A percentile compares a stretch with the other conserved stretches of the same genome.
Conservation (phyloP, 306 rosid genomes). For the Calophaca sinica region DNA sequence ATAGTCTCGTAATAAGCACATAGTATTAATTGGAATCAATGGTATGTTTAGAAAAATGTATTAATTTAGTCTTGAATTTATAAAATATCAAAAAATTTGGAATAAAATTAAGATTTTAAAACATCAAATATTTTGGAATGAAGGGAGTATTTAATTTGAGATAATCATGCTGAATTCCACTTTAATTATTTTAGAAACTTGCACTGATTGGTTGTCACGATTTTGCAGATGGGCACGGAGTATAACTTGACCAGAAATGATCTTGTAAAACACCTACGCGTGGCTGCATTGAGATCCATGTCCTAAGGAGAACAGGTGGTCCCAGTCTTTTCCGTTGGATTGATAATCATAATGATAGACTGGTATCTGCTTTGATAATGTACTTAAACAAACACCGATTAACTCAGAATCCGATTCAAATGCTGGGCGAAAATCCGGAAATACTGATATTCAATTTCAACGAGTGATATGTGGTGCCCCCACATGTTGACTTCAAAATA, state of each 20-base stretch:
- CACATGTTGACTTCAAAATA: neutral
- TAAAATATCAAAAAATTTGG: no score
- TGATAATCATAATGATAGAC: neutral
- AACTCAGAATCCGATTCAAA: neutral
- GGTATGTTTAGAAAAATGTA: no score
- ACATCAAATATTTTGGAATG: no score
- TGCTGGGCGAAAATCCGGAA: neutral
- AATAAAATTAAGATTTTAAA: no score
- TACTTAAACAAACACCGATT: neutral
- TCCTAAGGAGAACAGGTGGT: neutral
- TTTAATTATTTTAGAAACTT: no score
- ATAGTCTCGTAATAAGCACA: no score
- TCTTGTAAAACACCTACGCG: slow-evolving; percentile 55
- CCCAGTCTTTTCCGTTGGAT: neutral
- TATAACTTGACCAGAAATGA: slow-evolving; percentile 58
- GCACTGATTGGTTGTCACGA: no score
- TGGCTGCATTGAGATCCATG: slow-evolving; percentile 51
- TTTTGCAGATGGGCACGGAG: slow-evolving; percentile 64
- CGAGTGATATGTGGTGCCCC: neutral
- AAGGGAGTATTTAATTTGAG: no score
- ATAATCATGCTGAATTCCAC: no score
- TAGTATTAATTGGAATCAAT: no score
- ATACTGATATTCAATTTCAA: neutral
- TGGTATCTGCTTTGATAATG: neutral
- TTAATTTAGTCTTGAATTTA: no score